Base-by-base conservation (phyloP, 2,329 filamentous ascomycete species). In the Drechslerella dactyloides region DNA sequence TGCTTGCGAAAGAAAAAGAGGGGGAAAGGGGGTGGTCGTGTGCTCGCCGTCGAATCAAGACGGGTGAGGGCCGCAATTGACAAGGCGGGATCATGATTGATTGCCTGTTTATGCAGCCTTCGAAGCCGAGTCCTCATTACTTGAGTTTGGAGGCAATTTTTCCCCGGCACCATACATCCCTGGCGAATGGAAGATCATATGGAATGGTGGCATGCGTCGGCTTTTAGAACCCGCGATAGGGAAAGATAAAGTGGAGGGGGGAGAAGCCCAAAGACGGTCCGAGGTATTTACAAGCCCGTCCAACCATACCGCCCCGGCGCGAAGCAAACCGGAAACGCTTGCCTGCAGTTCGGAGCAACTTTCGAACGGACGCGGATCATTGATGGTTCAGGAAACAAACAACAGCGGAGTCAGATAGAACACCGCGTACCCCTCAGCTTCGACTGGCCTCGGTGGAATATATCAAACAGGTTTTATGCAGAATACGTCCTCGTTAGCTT, bases 161-260 rank as follows among this genome's bases (percentile, higher is more conserved):
- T 48, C 21, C 44, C 8, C 11, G 3, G 19, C 17, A 44, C 44
- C 44, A 48, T 37, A 46, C 44, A 21, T 19, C 53, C 65, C 54
- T 33, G 40, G 27, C 35, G 42, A 44, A 52, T 57, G 58, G 46
- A 59, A 53, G 52, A 44, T 33, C 17, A 23, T 48, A 54, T 54
- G 56, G 54, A 70, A 48, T 48, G n/a, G 40, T 51, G 48, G 53
- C 54, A 60, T 60, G 19, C 48, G 44, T 55, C 50, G 19, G 44
- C 27, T 50, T 33, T 63, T 52, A 27, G 51, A 56, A 23, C 50
- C 66, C 40, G 37, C 51, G 66, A 70, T 70, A 64, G 66, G 66
- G 58, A 70, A 64, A 59, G 27, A 33, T 33, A 70, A 50, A 53
- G 44, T 37, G 53, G 46, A 48, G 35, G 35, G 48, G 53, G 53